Conservation (phyloP, 371 early-diverging fungal genomes). For the Choanephora cucurbitarum region DNA sequence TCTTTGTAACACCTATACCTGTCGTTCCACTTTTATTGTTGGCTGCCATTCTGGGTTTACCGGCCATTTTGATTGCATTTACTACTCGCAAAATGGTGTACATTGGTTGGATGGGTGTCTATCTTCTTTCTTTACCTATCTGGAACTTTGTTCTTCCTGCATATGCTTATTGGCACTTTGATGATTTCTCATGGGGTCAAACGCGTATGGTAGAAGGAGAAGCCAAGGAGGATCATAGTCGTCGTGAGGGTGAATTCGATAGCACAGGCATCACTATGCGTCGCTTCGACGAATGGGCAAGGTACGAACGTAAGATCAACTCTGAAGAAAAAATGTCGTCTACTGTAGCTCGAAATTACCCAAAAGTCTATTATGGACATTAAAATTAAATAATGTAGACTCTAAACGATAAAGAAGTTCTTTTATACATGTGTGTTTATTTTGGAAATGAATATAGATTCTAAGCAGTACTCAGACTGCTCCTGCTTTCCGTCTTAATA, state of each 20-base stretch:
- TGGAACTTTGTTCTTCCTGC: slow-evolving; percentile 93
- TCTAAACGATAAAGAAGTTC: no score
- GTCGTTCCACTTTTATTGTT: slow-evolving; percentile 70
- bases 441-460: no score
- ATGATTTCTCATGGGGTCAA: slow-evolving; percentile 97
- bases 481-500: no score
- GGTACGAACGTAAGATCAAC: slow-evolving; percentile 31
- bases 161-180: slow-evolving; percentile 97
- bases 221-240: slow-evolving; percentile 66
- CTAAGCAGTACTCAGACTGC: no score
- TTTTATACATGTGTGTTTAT: no score
- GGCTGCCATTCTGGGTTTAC: slow-evolving; percentile 79
- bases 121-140: slow-evolving; percentile 85
- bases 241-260: slow-evolving; percentile 55
- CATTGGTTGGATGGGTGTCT: slow-evolving; percentile 91
- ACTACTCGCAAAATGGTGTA: slow-evolving; percentile 84
- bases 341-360: slow-evolving; percentile 28
- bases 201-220: slow-evolving; percentile 79
- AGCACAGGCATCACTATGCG: slow-evolving; percentile 50
- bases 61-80: slow-evolving; percentile 82
- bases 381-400: no score
- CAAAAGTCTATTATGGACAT: slow-evolving; percentile 43
- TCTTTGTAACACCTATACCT: slow-evolving; percentile 56
- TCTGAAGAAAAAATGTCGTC: slow-evolving; percentile 25
- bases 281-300: slow-evolving; percentile 51